Conservation (phyloP, 306 rosid species). For the Medicago lupulina region DNA sequence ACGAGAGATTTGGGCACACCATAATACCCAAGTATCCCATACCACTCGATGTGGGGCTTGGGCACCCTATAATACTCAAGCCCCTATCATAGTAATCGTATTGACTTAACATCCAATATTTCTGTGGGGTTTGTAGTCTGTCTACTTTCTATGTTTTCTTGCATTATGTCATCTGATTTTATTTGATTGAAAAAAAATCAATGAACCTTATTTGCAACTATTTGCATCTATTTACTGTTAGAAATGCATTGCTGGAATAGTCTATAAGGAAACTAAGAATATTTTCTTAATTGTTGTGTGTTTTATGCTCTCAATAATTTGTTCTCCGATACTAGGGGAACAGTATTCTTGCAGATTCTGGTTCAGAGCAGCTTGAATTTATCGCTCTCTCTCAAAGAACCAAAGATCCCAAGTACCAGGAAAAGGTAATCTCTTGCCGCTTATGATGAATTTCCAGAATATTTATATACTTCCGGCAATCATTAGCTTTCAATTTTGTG, state of each 20-base stretch:
- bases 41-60: neutral
- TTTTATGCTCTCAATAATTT: constrained; percentile 31
- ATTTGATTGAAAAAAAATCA: neutral
- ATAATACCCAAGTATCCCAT: neutral
- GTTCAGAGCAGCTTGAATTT: constrained; percentile 97
- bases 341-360: constrained; percentile 94
- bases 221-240: constrained; percentile 31
- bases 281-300: neutral
- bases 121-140: constrained; percentile 9
- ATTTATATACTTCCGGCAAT: neutral
- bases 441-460: constrained; percentile 5
- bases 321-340: constrained; percentile 68
- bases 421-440: constrained; percentile 55
- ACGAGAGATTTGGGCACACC: neutral
- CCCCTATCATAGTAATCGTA: neutral
- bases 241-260: neutral
- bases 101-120: neutral
- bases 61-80: neutral
- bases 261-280: constrained; percentile 29
- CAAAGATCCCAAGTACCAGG: constrained; percentile 83
- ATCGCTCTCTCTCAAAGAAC: constrained; percentile 96
- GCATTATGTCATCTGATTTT: constrained; percentile 7
- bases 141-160: constrained; percentile 2
- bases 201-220: constrained; percentile 15
- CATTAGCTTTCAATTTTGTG: constrained; percentile 29